These are phyloP conservation scores for Didymella segeticola DNA, from an alignment of 2,329 filamentous ascomycete genomes.

Conservation along the genomic window DNA sequence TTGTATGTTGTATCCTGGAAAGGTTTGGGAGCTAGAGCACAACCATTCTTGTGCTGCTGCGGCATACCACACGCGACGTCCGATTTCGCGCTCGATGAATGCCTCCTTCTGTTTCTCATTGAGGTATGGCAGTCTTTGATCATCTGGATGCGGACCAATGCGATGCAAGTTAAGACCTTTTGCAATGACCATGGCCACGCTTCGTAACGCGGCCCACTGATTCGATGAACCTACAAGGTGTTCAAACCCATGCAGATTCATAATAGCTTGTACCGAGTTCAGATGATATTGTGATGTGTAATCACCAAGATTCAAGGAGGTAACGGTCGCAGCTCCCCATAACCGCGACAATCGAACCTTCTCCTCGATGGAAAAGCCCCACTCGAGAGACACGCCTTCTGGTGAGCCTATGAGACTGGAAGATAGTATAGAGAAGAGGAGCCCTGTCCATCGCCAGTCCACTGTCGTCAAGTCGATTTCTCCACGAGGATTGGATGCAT, in stretches of 20 bases:
- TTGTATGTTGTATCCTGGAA: constrained; percentile 45
- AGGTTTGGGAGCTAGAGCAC: constrained; percentile 50
- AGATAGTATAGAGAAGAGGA: constrained; percentile 54
- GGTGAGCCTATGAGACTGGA: constrained; percentile 54
- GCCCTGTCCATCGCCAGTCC: constrained; percentile 51
- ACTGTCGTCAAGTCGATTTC: constrained; percentile 48
- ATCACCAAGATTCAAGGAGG: constrained; percentile 55
- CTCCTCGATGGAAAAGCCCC: constrained; percentile 55
- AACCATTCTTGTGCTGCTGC: constrained; percentile 54
- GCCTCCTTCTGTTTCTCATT: constrained; percentile 34
- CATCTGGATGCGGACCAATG: constrained; percentile 37
- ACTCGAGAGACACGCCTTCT: constrained; percentile 41
- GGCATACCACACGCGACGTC: constrained; percentile 50
- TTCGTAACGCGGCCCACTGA: constrained; percentile 55
- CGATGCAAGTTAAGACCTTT: constrained; percentile 57
- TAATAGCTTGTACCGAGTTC: constrained; percentile 54
- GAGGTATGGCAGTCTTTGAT: constrained; percentile 24
- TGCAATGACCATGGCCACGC: constrained; percentile 55
- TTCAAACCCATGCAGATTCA: constrained; percentile 57
- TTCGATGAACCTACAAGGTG: constrained; percentile 59
- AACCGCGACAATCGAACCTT: constrained; percentile 51
- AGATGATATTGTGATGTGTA: constrained; percentile 52
- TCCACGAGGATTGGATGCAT: constrained; percentile 46
- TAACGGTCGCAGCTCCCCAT: constrained; percentile 56
- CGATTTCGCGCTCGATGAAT: constrained; percentile 46